Evolutionary conservation across 2,329 filamentous ascomycete genomes (phyloP).

Genomic region (Ophiostoma ulmi): DNA sequence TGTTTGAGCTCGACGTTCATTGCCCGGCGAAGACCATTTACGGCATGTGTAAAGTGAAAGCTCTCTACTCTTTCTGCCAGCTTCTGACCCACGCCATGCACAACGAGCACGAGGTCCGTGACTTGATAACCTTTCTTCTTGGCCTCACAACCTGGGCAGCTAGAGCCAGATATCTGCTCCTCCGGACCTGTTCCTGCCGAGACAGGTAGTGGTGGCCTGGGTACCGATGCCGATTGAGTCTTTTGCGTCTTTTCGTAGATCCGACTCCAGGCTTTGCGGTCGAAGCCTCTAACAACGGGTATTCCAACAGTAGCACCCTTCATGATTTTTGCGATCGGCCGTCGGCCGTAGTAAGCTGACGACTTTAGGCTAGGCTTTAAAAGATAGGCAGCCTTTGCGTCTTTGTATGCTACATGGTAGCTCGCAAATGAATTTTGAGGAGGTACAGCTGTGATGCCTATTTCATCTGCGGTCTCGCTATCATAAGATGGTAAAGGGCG

Average conservation of each 20-base stretch:
- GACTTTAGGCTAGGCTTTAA: slow-evolving; percentile 80
- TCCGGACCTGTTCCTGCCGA: neutral
- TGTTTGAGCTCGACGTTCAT: slow-evolving; percentile 79
- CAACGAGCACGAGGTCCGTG: slow-evolving; percentile 82
- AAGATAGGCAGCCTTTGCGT: slow-evolving; percentile 71
- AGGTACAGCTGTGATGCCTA: slow-evolving; percentile 34
- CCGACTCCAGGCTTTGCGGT: slow-evolving; percentile 69
- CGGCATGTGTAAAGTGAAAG: slow-evolving; percentile 94
- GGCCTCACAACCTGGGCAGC: slow-evolving; percentile 56
- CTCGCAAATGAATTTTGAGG: slow-evolving; percentile 55
- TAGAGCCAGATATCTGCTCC: neutral
- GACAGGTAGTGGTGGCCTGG: neutral
- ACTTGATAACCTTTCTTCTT: slow-evolving; percentile 64
- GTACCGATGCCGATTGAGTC: slow-evolving; percentile 28
- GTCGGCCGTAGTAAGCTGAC: slow-evolving; percentile 76
- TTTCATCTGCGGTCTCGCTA: no score
- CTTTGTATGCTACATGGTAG: slow-evolving; percentile 82
- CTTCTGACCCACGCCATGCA: slow-evolving; percentile 96
- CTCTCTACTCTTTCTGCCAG: slow-evolving; percentile 90
- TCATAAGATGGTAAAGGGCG: neutral
- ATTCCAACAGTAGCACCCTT: slow-evolving; percentile 80
- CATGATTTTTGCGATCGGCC: slow-evolving; percentile 76
- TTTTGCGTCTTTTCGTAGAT: slow-evolving; percentile 47
- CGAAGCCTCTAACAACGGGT: slow-evolving; percentile 83
- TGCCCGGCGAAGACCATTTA: slow-evolving; percentile 81